phyloP scores from a whole-genome alignment of 2,329 filamentous ascomycete genomes.

The Trichophyton mentagrophytes region DNA sequence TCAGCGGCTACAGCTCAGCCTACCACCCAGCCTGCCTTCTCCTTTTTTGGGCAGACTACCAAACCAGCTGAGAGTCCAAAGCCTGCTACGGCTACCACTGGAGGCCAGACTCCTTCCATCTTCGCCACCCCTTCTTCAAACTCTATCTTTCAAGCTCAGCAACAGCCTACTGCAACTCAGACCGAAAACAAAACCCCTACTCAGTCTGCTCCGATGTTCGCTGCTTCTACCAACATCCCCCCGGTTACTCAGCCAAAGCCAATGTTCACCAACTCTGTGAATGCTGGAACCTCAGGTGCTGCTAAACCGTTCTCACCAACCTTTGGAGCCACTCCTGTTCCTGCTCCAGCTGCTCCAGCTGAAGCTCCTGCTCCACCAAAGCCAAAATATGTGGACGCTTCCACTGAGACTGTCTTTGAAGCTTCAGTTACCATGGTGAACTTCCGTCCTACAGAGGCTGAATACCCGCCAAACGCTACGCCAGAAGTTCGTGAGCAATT shows the following conservation, averaged over 20 bases:
- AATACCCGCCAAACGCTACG: conserved; percentile 31
- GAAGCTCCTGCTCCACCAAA: background rate
- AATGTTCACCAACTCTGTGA: background rate
- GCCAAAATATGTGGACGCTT: conserved; percentile 6
- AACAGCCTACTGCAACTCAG: background rate
- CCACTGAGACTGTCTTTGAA: conserved; percentile 7
- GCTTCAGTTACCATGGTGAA: conserved; percentile 6
- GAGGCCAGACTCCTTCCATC: conserved; percentile 1
- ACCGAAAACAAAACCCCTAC: background rate
- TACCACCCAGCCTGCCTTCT: background rate
- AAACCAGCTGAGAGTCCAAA: background rate
- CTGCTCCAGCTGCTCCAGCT: background rate
- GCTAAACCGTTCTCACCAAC: background rate
- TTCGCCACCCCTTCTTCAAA: background rate
- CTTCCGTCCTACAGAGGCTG: conserved; percentile 6
- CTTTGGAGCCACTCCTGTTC: background rate
- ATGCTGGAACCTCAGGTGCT: background rate
- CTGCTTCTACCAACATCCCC: background rate
- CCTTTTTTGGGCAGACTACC: conserved; percentile 1
- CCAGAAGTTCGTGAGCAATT: conserved; percentile 40
- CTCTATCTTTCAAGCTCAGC: conserved; percentile 5
- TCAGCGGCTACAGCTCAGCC: background rate
- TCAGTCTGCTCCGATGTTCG: background rate
- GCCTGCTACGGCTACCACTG: background rate
- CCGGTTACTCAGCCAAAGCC: background rate